Evolutionary conservation across 2,329 filamentous ascomycete genomes (phyloP), one percentile per base, ranked within the genome.

Genomic region (Calonectria pteridis): DNA sequence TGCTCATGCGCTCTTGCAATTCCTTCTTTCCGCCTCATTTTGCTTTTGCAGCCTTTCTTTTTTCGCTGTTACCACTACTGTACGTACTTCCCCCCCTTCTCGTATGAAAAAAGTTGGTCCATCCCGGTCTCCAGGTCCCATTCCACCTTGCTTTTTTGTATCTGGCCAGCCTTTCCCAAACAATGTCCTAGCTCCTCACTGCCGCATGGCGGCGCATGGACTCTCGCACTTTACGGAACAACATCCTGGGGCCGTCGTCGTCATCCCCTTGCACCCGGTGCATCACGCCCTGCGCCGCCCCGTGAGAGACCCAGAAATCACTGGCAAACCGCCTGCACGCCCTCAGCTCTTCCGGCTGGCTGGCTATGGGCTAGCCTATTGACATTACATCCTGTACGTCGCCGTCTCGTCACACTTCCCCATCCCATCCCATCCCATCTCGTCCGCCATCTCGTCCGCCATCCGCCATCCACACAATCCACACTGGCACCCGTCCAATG

Each of bases 141-240:
- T 68, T 59, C 26, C 51, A 29, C 70, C 50, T 79, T 77, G 72
- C 72, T 72, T 76, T 78, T 76, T 76, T 69, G 63, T 59, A 74
- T 76, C 72, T 76, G 71, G 64, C 76, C 69, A 78, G 69, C 75
- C 78, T 78, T 79, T 79, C 77, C 77, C 75, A 78, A 78, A 77
- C 74, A 72, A 77, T 73, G 62, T 50, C 67, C 51, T 69, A 64
- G 64, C 51, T 73, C 74, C 71, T 49, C 62, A 46, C 72, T 71
- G 33, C 74, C 72, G 73, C 76, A 78, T 73, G 73, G 67, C 65
- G 55, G 64, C 67, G 37, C 71, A 73, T 75, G 72, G 75, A 72
- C 75, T 62, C 74, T 77, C 73, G 77, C 69, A 71, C 76, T 51
- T 49, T 73, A 68, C 63, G 63, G 64, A 67, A 51, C 64, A 67